Evolutionary conservation across 768 basidiomycete species (phyloP).

Genomic region (Macrolepiota dolichaula): DNA sequence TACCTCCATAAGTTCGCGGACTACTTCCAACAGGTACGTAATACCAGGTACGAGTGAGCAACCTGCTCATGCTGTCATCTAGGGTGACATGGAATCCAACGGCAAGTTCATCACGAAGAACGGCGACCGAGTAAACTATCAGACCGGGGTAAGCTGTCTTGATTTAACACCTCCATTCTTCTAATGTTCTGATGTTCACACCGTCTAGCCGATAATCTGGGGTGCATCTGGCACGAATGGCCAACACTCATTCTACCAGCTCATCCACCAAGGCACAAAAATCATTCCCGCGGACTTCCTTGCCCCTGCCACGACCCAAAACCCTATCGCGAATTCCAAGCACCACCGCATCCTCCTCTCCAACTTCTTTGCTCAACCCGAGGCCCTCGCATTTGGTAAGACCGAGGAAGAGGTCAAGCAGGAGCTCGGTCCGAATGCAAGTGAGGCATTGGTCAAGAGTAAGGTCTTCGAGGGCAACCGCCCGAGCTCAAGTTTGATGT

Average conservation of each 20-base stretch:
- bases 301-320: conserved; percentile 85
- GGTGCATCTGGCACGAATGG: conserved; percentile 98
- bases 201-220: conserved; percentile 90
- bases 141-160: conserved; percentile 77
- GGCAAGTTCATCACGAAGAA: conserved; percentile 96
- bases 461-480: conserved; percentile 98
- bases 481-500: conserved; percentile 94
- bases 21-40: conserved; percentile 90
- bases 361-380: conserved; percentile 98
- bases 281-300: conserved; percentile 90
- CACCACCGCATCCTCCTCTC: conserved; percentile 97
- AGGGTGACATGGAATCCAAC: conserved; percentile 99
- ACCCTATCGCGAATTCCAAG: conserved; percentile 82
- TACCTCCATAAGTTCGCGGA: conserved; percentile 99
- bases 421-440: conserved; percentile 66
- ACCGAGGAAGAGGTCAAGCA: conserved; percentile 80
- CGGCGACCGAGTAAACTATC: conserved; percentile 89
- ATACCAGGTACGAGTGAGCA: neutral
- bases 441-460: conserved; percentile 86
- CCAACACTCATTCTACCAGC: conserved; percentile 99
- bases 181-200: conserved; percentile 1
- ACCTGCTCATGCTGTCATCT: neutral
- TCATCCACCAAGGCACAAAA: conserved; percentile 93
- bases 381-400: conserved; percentile 98
- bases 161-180: neutral